Evolutionary conservation across 2,329 filamentous ascomycete genomes (phyloP).

Genomic region (Epicoccum nigrum): DNA sequence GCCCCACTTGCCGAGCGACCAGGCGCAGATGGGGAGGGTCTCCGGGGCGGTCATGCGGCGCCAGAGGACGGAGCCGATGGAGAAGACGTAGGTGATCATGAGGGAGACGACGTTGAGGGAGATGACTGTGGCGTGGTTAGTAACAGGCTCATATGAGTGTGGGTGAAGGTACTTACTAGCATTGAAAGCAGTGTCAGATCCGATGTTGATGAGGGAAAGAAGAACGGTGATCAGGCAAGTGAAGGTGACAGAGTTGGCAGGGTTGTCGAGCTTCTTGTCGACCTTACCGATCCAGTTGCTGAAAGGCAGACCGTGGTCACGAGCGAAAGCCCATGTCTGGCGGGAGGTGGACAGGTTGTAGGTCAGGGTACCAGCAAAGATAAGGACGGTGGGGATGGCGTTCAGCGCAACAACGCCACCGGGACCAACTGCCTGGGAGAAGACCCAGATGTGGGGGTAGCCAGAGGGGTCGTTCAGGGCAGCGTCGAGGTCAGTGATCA

Average conservation of each 20-base stretch:
- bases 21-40: conserved; percentile 46
- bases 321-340: conserved; percentile 46
- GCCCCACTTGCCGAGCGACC: conserved; percentile 49
- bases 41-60: conserved; percentile 46
- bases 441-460: conserved; percentile 47
- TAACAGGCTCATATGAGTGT: not conserved
- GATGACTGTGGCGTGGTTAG: conserved; percentile 39
- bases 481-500: conserved; percentile 39
- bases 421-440: conserved; percentile 31
- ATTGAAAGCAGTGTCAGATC: conserved; percentile 45
- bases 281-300: conserved; percentile 37
- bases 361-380: conserved; percentile 40
- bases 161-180: conserved; percentile 27
- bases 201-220: conserved; percentile 45
- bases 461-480: conserved; percentile 37
- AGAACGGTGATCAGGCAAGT: conserved; percentile 38
- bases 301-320: conserved; percentile 45
- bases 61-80: conserved; percentile 50
- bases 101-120: conserved; percentile 48
- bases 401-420: conserved; percentile 40
- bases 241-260: conserved; percentile 41
- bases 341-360: conserved; percentile 42
- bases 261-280: conserved; percentile 34
- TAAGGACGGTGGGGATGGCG: conserved; percentile 38
- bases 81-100: conserved; percentile 51